Base-by-base conservation (phyloP, 116 monocot species). In the Thalassia testudinum region DNA sequence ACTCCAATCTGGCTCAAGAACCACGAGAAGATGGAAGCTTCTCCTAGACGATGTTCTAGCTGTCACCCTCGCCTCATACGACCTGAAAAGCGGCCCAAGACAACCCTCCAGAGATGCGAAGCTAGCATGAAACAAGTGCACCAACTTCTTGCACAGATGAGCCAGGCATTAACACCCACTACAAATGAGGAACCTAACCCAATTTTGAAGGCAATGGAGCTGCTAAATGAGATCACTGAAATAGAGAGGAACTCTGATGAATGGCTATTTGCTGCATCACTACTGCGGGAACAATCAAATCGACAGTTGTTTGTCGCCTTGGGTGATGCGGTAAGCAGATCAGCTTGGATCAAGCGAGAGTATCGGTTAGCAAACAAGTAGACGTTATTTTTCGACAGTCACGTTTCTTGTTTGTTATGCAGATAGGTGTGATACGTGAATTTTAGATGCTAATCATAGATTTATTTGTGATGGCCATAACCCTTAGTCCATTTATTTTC, bases 341-440 rank as follows among this genome's bases (percentile, higher is more conserved):
- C 20, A 15, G 66, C 66, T 13, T 66, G 66, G 66, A 58, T 66
- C 21, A 66, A 58, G 58, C 25, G 66, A 19, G 66, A 66, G 38
- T 66, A 58, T 18, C 50, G 58, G 26, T 50, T 58, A 49, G 49
- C 66, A 23, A 47, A 51, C 43, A 38, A 43, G 19, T 58, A 66
- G 50, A 21, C 19, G 15, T 7, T 13, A 45, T 34, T 34, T 34
- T 34, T 34, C 30, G n/a, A n/a, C n/a, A n/a, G n/a, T n/a, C n/a
- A n/a, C n/a, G n/a, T n/a, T n/a, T n/a, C n/a, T n/a, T n/a, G n/a
- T n/a, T n/a, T n/a, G n/a, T n/a, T n/a, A n/a, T n/a, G n/a, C n/a
- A n/a, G n/a, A n/a, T n/a, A n/a, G n/a, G n/a, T n/a, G n/a, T n/a
- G n/a, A n/a, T n/a, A n/a, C n/a, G n/a, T n/a, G n/a, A n/a, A n/a